A percentile compares a stretch with the other conserved stretches of the same genome.
Evolutionary conservation across 768 basidiomycete genomes (phyloP).

Genomic region (Leccinum disarticulatum): DNA sequence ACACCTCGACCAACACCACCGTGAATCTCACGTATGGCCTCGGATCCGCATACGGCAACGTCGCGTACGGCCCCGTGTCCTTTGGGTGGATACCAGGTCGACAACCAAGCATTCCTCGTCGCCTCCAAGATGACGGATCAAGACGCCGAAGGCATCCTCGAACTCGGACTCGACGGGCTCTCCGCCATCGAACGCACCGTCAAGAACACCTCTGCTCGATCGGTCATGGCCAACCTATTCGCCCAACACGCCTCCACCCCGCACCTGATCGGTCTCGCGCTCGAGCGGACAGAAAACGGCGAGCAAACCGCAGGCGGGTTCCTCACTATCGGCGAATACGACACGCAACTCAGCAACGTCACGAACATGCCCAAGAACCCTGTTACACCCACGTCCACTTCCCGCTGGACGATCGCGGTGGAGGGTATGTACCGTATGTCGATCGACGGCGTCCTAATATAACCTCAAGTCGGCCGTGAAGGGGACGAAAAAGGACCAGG

Average conservation of each 20-base stretch:
- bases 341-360: conserved; percentile 33
- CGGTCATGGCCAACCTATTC: conserved; percentile 43
- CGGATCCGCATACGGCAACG: conserved; percentile 38
- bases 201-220: conserved; percentile 16
- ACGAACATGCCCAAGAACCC: conserved; percentile 31
- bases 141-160: conserved; percentile 25
- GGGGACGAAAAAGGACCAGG: conserved; percentile 31
- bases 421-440: conserved; percentile 35
- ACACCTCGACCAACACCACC: conserved; percentile 30
- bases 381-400: conserved; percentile 34
- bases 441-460: conserved; percentile 33
- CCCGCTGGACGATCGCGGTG: conserved; percentile 44
- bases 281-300: conserved; percentile 41
- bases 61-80: conserved; percentile 36
- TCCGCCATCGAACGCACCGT: conserved; percentile 22
- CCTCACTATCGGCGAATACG: conserved; percentile 45
- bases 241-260: conserved; percentile 33
- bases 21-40: conserved; percentile 38
- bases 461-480: conserved; percentile 31
- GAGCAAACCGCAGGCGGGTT: conserved; percentile 42
- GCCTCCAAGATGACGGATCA: conserved; percentile 18
- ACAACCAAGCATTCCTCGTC: conserved; percentile 29
- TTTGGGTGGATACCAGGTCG: conserved; percentile 37
- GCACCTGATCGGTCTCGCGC: conserved; percentile 43
- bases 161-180: conserved; percentile 27